Evolutionary conservation across 2,329 filamentous ascomycete species (phyloP), one percentile per base, ranked within the genome.

Genomic region (Hymenoscyphus fructigenus): DNA sequence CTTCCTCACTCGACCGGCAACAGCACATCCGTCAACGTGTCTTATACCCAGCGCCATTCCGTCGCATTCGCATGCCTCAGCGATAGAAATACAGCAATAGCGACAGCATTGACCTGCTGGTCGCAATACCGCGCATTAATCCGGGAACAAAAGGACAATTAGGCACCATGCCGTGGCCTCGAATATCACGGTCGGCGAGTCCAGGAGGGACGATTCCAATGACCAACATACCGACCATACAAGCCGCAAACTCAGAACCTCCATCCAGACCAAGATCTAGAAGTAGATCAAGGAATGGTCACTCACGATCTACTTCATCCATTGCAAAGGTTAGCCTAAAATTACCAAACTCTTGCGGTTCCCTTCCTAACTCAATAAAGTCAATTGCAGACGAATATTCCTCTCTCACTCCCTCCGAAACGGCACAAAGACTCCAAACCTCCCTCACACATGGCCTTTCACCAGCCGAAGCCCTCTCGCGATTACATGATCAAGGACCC

Each of bases 371-470:
- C 62, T 41, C 44, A 12, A 23, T 14, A 61, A 60, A 76, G 75
- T 72, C 74, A 65, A 68, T 74, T 67, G 86, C 87, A 64, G 85
- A 88, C 65, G 82, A 87, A 62, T 89, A 81, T 74, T 84, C 87
- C 32, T 81, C 86, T 74, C 85, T 97, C 75, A 89, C 88, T n/a
- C 84, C 90, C 23, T 83, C 89, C 74, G 91, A 97, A 78, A 90
- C 91, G 12, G 93, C 92, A 56, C 83, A 88, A 62, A 88, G 87
- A 69, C 82, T 98, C 62, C 84, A 88, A 69, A 96, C 94, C 3
- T 97, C 93, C n/a, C 81, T 97, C 29, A 87, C 84, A 15, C 85
- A 91, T 74, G 95, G 95, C 61, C 84, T 99, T 15, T 88, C 91
- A 5, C 89, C 91, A 0, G 85, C 88, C 56, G 92, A 97, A 78